A percentile compares a stretch with the other conserved stretches of the same genome.
Evolutionary conservation across 495 filamentous ascomycete species (phyloP).

Genomic region (Penicillium antarcticum): DNA sequence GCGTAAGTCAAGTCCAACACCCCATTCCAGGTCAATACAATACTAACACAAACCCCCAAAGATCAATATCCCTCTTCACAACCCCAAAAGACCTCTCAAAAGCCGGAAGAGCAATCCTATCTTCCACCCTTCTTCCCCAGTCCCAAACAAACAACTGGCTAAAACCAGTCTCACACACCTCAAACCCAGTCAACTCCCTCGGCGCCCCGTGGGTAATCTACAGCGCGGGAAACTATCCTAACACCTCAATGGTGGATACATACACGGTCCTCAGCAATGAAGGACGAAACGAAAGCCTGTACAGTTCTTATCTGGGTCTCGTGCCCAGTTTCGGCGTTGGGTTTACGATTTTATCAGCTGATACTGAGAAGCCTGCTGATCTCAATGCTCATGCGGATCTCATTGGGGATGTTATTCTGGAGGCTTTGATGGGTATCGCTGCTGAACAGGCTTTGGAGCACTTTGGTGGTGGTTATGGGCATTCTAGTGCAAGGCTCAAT

Average conservation of each 20-base stretch:
- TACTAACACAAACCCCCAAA: conserved; percentile 11
- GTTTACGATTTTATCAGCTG: conserved; percentile 44
- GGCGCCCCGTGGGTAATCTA: conserved; percentile 43
- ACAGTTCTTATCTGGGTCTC: conserved; percentile 43
- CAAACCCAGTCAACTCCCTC: conserved; percentile 41
- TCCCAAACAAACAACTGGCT: conserved; percentile 40
- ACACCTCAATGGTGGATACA: conserved; percentile 41
- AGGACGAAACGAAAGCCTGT: conserved; percentile 33
- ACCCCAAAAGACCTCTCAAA: conserved; percentile 23
- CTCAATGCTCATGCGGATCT: conserved; percentile 25
- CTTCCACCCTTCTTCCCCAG: conserved; percentile 38
- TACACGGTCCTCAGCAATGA: conserved; percentile 48
- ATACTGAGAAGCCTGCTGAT: conserved; percentile 17
- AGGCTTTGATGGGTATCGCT: conserved; percentile 39
- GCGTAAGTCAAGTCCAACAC: conserved; percentile 16
- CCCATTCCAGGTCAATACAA: background rate
- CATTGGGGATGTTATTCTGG: conserved; percentile 34
- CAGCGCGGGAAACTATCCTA: conserved; percentile 19
- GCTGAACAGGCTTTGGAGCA: conserved; percentile 36
- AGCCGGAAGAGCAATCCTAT: conserved; percentile 47
- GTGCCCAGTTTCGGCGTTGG: conserved; percentile 51
- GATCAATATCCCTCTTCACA: conserved; percentile 24
- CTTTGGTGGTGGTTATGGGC: conserved; percentile 42
- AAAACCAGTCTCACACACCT: conserved; percentile 49
- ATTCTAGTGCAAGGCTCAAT: background rate